Conservation (phyloP, 179 eudicot species). For the Sideroxylon spinosum region DNA sequence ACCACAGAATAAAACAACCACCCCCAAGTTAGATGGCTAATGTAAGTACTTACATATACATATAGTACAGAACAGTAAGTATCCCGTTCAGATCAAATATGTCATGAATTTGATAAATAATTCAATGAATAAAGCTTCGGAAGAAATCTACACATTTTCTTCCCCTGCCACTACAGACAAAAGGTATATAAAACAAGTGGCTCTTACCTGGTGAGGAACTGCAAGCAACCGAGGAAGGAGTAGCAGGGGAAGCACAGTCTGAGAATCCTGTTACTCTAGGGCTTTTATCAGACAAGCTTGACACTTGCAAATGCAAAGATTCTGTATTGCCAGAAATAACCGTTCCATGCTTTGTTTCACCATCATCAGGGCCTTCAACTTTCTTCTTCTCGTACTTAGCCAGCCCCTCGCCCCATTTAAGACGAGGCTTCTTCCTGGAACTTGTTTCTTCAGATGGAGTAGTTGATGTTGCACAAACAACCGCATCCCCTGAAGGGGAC, state of each 20-base stretch:
- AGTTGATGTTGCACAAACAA: slow-evolving; percentile 35
- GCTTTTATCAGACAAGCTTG: slow-evolving; percentile 53
- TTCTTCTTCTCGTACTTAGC: slow-evolving; percentile 94
- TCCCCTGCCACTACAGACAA: not conserved
- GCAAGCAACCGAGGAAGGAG: slow-evolving; percentile 78
- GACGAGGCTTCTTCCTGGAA: slow-evolving; percentile 83
- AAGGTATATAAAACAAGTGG: not conserved
- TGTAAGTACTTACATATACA: not conserved
- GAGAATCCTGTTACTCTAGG: slow-evolving; percentile 47
- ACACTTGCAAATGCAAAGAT: slow-evolving; percentile 31
- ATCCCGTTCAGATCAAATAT: not conserved
- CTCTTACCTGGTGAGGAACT: slow-evolving; percentile 84
- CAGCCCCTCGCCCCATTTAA: slow-evolving; percentile 94
- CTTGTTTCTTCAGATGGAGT: slow-evolving; percentile 48
- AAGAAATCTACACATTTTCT: not conserved
- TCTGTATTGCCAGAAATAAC: slow-evolving; percentile 33
- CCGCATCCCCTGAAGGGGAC: slow-evolving; percentile 64
- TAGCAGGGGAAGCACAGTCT: slow-evolving; percentile 80
- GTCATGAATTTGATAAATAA: not conserved
- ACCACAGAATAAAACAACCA: not conserved
- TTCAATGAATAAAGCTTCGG: not conserved
- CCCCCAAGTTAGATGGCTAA: not conserved
- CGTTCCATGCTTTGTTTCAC: slow-evolving; percentile 35
- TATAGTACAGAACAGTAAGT: not conserved
- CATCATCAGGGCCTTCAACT: slow-evolving; percentile 73